Conservation (phyloP, 352 stramenopile genomes). For the Phytophthora ramorum region DNA sequence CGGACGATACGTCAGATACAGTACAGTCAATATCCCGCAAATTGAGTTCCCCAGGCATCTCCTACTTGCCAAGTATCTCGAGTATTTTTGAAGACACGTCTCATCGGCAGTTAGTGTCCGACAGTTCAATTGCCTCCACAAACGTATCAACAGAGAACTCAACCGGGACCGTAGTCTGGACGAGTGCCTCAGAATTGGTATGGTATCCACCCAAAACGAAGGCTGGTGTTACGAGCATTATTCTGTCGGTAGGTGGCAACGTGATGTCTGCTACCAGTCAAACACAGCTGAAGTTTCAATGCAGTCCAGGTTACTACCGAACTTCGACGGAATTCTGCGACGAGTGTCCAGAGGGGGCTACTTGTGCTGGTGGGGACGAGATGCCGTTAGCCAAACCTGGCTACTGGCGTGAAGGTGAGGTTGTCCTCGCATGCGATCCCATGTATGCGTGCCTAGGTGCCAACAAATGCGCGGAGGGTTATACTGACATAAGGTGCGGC, state of each 20-base stretch:
- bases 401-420: conserved; percentile 64
- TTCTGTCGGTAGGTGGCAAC: conserved; percentile 67
- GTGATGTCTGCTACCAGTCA: conserved; percentile 62
- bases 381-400: conserved; percentile 51
- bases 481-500: conserved; percentile 55
- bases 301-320: conserved; percentile 63
- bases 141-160: conserved; percentile 28
- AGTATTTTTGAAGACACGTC: conserved; percentile 7
- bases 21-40: conserved; percentile 29
- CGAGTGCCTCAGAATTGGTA: conserved; percentile 51
- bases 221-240: conserved; percentile 56
- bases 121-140: conserved; percentile 12
- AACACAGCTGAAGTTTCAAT: conserved; percentile 72
- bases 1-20: not conserved
- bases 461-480: conserved; percentile 56
- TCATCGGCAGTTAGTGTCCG: conserved; percentile 4
- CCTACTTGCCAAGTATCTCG: not conserved
- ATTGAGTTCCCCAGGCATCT: conserved; percentile 3
- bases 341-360: conserved; percentile 54
- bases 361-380: conserved; percentile 56
- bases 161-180: conserved; percentile 52
- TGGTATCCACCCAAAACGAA: conserved; percentile 71
- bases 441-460: conserved; percentile 61
- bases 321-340: conserved; percentile 55
- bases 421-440: conserved; percentile 62